Base-by-base conservation (phyloP, 352 stramenopile genomes). In the Pythium myriotylum region DNA sequence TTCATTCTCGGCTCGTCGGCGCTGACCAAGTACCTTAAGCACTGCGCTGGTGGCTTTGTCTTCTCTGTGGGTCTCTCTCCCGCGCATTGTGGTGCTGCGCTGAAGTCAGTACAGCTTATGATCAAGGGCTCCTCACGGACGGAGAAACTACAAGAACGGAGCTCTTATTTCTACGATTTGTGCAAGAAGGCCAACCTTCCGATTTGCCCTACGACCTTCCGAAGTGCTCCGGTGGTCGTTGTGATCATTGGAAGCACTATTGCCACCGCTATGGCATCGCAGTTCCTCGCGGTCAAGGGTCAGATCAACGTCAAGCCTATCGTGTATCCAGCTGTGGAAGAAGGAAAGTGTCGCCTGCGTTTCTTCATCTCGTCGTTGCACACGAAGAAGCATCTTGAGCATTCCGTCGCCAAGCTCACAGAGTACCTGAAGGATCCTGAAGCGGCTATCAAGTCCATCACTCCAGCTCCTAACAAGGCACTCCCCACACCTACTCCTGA, bases 281-380 rank as follows among this genome's bases (percentile, higher is more conserved):
- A 89, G 59, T 86, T 69, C 50, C 60, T 93, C 41, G 68, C 72
- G 14, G 40, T 70, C 17, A 70, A 88, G 26, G 72, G 59, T 37
- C 65, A 84, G 37, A 63, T 93, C 19, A 93, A 93, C 54, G 84
- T 93, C 33, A 95, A 92, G 61, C 83, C 86, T 8, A 93, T 92
- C 51, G 85, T 95, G 62, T 87, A 95, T 53, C 86, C 86, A 40
- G 86, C 86, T 0, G 86, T 95, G 26, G 86, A 92, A 47, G 84
- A 91, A 62, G 86, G 86, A 48, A 91, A 94, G 59, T 91, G 83
- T 43, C 79, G 86, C 40, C 62, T 95, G 39, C 84, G 86, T 19
- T 95, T 95, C 59, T 95, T 95, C 65, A 91, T 95, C 51, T 93
- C 81, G 46, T 78, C 81, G 17, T 61, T 90, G 32, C 84, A 94